Evolutionary conservation across 805 yeast genomes (phyloP), one percentile per base, ranked within the genome.

Genomic region (Myxozyma monticola): DNA sequence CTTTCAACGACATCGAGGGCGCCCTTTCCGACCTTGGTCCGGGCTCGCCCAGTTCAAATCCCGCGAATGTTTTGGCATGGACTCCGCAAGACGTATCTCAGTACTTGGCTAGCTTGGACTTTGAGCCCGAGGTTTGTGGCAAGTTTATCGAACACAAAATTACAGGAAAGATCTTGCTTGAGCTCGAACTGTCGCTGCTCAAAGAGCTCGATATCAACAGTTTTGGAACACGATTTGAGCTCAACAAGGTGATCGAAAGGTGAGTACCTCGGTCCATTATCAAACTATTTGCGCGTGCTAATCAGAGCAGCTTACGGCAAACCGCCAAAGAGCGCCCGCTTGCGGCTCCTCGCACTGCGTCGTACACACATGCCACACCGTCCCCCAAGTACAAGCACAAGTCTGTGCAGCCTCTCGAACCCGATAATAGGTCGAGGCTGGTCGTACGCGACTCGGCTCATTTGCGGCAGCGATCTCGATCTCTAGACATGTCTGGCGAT

Each of bases 161-260:
- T 51, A 84, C 90, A 1, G 99, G 99, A 25, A 72, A 80, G 4
- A 91, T 93, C 46, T 69, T 93, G 38, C 73, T 93, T 45, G 95
- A 90, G 68, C 75, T 93, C 55, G 97, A 91, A 62, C 74, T 91
- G 54, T 77, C 88, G 1, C 86, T 86, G 62, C 75, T 93, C 62
- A 93, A 91, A 66, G 99, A 93, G 68, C 73, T 93, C 50, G 99
- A 90, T 49, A 91, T 93, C 45, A 76, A 80, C 42, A 86, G 96
- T 3, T 93, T 93, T 71, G 99, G 99, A 24, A 90, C 96, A 0
- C 77, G 99, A 57, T 93, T 89, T 68, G 96, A 90, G 66, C 80
- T 93, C 40, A 83, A 81, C 68, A 89, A 88, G 64, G 96, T 88
- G 65, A 91, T 93, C 61, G 24, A 17, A 6, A 12, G 22, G 6